A percentile compares a stretch with the other conserved stretches of the same genome.
Evolutionary conservation across 139 green algal species (phyloP).

Genomic region (Astrephomene gubernaculifera): DNA sequence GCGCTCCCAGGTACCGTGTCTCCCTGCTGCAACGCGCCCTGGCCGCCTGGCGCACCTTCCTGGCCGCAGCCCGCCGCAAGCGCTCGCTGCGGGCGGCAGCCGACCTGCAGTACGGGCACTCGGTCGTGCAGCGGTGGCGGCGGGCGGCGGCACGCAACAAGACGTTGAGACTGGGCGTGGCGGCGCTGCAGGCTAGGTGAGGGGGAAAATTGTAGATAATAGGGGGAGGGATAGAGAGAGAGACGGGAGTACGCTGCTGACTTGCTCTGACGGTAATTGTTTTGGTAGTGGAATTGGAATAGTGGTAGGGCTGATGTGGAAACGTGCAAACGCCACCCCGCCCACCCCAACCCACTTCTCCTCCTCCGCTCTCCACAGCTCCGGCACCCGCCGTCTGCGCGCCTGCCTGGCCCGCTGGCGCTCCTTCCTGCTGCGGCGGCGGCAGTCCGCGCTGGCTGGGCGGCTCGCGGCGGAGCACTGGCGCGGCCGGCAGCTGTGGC

Average conservation of each 20-base stretch:
- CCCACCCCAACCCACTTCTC: no score
- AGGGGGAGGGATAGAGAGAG: no score
- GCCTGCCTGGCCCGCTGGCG: slow-evolving; percentile 6
- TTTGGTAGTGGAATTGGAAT: no score
- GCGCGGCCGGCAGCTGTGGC: slow-evolving; percentile 26
- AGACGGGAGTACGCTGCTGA: background rate
- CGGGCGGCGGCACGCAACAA: background rate
- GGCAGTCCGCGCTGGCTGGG: slow-evolving; percentile 7
- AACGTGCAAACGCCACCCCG: no score
- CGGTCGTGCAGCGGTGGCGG: slow-evolving; percentile 26
- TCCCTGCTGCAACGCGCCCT: slow-evolving; percentile 5
- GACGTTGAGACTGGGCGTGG: background rate
- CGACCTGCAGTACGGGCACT: slow-evolving; percentile 29
- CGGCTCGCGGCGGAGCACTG: slow-evolving; percentile 28
- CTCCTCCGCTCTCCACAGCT: background rate
- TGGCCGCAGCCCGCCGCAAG: background rate
- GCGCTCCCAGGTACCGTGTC: slow-evolving; percentile 12
- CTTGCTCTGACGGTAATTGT: background rate
- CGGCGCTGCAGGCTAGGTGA: slow-evolving; percentile 18
- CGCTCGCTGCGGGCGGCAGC: background rate
- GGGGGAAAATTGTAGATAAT: no score
- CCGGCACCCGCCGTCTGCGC: background rate
- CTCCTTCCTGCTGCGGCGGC: slow-evolving; percentile 1
- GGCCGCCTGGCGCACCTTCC: background rate
- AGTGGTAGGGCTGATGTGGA: no score